Conservation (phyloP, 208 protist species). For the Leishmania arabica region DNA sequence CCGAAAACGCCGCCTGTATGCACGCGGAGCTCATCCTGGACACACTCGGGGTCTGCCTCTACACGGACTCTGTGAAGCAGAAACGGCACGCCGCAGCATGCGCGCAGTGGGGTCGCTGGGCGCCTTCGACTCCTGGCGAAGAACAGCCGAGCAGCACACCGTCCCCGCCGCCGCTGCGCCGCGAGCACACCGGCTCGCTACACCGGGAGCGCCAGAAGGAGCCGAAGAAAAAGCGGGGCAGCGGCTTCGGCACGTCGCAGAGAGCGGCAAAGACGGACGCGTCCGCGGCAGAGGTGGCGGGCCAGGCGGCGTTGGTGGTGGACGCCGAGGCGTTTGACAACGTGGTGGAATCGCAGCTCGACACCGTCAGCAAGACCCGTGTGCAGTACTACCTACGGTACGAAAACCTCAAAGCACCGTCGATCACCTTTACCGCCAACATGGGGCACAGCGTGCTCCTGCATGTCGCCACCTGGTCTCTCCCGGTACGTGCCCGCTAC, state of each 20-base stretch:
- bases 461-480: slow-evolving; percentile 43
- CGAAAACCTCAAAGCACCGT: slow-evolving; percentile 17
- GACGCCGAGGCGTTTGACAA: slow-evolving; percentile 11
- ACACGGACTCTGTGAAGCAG: slow-evolving; percentile 55
- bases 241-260: not conserved
- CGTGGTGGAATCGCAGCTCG: slow-evolving; percentile 58
- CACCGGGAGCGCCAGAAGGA: slow-evolving; percentile 62
- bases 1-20: slow-evolving; percentile 82
- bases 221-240: slow-evolving; percentile 1
- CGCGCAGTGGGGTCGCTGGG: slow-evolving; percentile 65
- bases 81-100: slow-evolving; percentile 58
- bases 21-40: slow-evolving; percentile 92
- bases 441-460: slow-evolving; percentile 36
- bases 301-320: not conserved
- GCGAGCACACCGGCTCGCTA: slow-evolving; percentile 60
- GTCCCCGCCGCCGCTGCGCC: slow-evolving; percentile 79
- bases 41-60: slow-evolving; percentile 81
- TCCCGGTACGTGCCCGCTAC: slow-evolving; percentile 49
- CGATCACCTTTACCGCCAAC: slow-evolving; percentile 16
- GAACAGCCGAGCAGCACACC: slow-evolving; percentile 42
- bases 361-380: slow-evolving; percentile 60
- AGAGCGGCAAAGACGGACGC: not conserved
- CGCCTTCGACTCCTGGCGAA: slow-evolving; percentile 25
- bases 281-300: not conserved
- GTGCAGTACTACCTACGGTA: slow-evolving; percentile 88